These are phyloP conservation scores for Fremontodendron californicum DNA, from an alignment of 345 rosid species.

Conservation along the genomic window DNA sequence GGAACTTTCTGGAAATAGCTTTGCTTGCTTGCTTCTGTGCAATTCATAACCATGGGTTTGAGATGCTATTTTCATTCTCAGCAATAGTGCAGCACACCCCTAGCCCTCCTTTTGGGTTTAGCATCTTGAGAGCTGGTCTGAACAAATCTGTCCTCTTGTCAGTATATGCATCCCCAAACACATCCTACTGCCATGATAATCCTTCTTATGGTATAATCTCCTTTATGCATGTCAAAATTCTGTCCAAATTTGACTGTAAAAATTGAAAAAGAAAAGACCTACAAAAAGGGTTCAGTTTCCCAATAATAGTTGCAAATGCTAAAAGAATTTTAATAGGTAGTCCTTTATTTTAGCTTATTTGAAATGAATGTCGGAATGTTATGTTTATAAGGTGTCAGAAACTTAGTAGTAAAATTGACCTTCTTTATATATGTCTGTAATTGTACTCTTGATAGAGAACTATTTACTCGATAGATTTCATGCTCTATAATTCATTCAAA, in stretches of 20 bases:
- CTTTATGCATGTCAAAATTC: conserved; percentile 8
- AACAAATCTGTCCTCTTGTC: conserved; percentile 95
- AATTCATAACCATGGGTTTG: conserved; percentile 91
- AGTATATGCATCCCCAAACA: conserved; percentile 62
- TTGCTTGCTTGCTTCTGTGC: conserved; percentile 95
- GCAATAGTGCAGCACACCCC: conserved; percentile 87
- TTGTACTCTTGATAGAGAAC: background rate
- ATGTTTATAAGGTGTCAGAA: background rate
- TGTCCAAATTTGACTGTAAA: conserved; percentile 13
- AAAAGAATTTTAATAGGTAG: background rate
- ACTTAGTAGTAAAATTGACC: background rate
- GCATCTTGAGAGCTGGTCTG: conserved; percentile 97
- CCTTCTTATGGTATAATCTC: conserved; percentile 73
- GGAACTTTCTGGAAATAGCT: conserved; percentile 94
- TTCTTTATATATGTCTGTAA: background rate
- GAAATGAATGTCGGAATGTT: background rate
- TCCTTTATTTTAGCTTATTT: background rate
- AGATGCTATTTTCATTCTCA: conserved; percentile 89
- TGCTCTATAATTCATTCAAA: background rate
- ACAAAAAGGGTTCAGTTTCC: background rate
- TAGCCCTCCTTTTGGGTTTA: conserved; percentile 86
- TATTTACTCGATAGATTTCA: conserved; percentile 3
- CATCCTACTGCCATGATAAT: conserved; percentile 43
- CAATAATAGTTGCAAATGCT: conserved; percentile 18
- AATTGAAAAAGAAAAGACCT: background rate